A percentile compares a stretch with the other conserved stretches of the same genome.
phyloP scores from a whole-genome alignment of 768 basidiomycete species.

The Termitomyces sp. region DNA sequence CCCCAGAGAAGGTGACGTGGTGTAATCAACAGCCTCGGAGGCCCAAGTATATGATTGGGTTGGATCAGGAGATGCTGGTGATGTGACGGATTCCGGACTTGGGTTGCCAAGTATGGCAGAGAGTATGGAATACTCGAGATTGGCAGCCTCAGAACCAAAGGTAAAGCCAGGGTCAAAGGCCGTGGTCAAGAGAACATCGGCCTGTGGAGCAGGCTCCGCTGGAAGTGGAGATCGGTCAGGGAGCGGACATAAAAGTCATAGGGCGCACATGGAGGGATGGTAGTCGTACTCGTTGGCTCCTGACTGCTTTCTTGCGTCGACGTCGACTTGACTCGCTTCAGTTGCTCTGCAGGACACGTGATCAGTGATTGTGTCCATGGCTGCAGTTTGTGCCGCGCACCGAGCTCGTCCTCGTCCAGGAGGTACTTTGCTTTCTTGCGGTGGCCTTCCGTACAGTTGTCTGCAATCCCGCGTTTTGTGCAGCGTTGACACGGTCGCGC shows the following conservation, averaged over 20 bases:
- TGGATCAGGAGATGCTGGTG: conserved; percentile 35
- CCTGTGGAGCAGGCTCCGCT: conserved; percentile 49
- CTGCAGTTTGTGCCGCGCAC: conserved; percentile 35
- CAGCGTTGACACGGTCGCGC: conserved; percentile 96
- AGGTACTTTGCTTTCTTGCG: conserved; percentile 99
- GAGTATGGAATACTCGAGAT: conserved; percentile 92
- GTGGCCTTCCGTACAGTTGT: conserved; percentile 88
- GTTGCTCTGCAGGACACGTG: conserved; percentile 41
- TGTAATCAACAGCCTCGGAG: conserved; percentile 34
- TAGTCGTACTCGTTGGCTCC: conserved; percentile 22
- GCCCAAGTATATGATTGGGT: conserved; percentile 36
- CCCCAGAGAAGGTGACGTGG: conserved; percentile 28
- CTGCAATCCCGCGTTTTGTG: conserved; percentile 86
- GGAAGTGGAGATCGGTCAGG: conserved; percentile 4
- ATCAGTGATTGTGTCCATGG: conserved; percentile 24
- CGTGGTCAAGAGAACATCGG: conserved; percentile 56
- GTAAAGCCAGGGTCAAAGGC: conserved; percentile 57
- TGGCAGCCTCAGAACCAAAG: conserved; percentile 88
- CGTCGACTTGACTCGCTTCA: conserved; percentile 42
- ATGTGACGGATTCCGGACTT: conserved; percentile 44
- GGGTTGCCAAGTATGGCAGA: conserved; percentile 85
- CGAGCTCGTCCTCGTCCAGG: conserved; percentile 88
- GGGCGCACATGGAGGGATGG: conserved; percentile 30
- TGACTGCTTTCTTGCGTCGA: conserved; percentile 31
- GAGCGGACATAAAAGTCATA: not conserved